Conservation (phyloP, 768 basidiomycete genomes). For the Lactarius akahatsu region DNA sequence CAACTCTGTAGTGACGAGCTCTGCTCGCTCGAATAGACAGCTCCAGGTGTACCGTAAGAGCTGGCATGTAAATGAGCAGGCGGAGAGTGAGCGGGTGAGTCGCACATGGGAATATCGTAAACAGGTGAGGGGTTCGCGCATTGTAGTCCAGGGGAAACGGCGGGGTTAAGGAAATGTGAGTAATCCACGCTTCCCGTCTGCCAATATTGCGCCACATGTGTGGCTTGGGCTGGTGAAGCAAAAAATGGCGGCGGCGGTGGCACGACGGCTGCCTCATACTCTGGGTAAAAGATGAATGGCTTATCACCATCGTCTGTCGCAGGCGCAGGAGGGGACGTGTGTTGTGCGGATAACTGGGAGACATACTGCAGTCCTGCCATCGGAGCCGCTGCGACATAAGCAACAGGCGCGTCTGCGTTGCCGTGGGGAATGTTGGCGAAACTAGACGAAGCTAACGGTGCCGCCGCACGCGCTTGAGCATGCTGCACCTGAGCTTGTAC, state of each 20-base stretch:
- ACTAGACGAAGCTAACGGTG: constrained; percentile 10
- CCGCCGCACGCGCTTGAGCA: background rate
- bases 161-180: constrained; percentile 26
- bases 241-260: constrained; percentile 8
- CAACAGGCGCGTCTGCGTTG: constrained; percentile 12
- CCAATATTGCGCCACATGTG: constrained; percentile 21
- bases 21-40: constrained; percentile 19
- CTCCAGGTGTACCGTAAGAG: constrained; percentile 9
- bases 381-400: constrained; percentile 9
- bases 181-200: constrained; percentile 19
- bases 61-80: background rate
- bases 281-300: constrained; percentile 30
- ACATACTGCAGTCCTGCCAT: background rate
- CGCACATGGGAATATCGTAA: constrained; percentile 16
- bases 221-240: constrained; percentile 6
- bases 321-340: background rate
- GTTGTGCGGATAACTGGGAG: constrained; percentile 10
- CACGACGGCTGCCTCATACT: constrained; percentile 24
- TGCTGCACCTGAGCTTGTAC: constrained; percentile 11
- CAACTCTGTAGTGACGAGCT: constrained; percentile 24
- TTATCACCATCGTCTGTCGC: constrained; percentile 28
- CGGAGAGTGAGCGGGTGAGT: constrained; percentile 5
- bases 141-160: constrained; percentile 18
- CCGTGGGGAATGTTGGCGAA: constrained; percentile 21
- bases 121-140: constrained; percentile 17